Percentiles rank a stretch among this genome's conserved stretches.
phyloP scores from a whole-genome alignment of 2,329 filamentous ascomycete genomes.

The Ceratocystiopsis minuta region DNA sequence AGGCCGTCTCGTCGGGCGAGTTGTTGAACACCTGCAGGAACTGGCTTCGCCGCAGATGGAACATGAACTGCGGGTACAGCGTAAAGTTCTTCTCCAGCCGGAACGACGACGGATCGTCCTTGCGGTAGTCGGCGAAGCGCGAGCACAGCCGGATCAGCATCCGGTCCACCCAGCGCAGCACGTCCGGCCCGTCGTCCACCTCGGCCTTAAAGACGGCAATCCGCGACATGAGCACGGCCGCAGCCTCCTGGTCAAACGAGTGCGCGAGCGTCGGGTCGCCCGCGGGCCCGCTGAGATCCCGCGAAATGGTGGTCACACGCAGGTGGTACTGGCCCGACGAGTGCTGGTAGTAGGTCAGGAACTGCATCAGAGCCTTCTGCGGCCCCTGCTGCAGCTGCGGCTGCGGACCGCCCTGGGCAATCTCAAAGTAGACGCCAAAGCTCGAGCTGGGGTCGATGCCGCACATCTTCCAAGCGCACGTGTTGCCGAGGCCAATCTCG shows the following conservation, averaged over 20 bases:
- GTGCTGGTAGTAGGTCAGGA: slow-evolving; percentile 96
- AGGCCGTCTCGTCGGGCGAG: slow-evolving; percentile 96
- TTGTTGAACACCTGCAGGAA: slow-evolving; percentile 99
- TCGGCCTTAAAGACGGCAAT: slow-evolving; percentile 99
- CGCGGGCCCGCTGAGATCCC: slow-evolving; percentile 79
- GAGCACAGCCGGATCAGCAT: slow-evolving; percentile 97
- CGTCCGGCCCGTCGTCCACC: slow-evolving; percentile 95
- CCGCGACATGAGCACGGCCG: slow-evolving; percentile 94
- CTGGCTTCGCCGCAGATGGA: slow-evolving; percentile 89
- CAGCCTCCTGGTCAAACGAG: slow-evolving; percentile 95
- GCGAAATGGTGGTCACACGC: slow-evolving; percentile 81
- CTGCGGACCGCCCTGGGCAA: slow-evolving; percentile 81
- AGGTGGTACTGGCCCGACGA: slow-evolving; percentile 92
- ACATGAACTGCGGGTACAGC: slow-evolving; percentile 98
- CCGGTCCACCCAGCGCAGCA: slow-evolving; percentile 91
- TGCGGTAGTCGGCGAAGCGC: slow-evolving; percentile 91
- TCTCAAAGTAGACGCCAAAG: slow-evolving; percentile 95
- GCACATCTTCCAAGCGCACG: slow-evolving; percentile 99
- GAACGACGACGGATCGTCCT: slow-evolving; percentile 96
- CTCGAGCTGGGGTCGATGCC: slow-evolving; percentile 87
- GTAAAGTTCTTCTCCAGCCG: slow-evolving; percentile 97
- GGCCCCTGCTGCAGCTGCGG: slow-evolving; percentile 62
- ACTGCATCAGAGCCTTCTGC: slow-evolving; percentile 92
- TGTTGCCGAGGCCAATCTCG: slow-evolving; percentile 95
- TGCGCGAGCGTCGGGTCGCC: slow-evolving; percentile 90